These are phyloP conservation scores for Verticillium alfalfae DNA, from an alignment of 2,329 filamentous ascomycete genomes.

Conservation along the genomic window DNA sequence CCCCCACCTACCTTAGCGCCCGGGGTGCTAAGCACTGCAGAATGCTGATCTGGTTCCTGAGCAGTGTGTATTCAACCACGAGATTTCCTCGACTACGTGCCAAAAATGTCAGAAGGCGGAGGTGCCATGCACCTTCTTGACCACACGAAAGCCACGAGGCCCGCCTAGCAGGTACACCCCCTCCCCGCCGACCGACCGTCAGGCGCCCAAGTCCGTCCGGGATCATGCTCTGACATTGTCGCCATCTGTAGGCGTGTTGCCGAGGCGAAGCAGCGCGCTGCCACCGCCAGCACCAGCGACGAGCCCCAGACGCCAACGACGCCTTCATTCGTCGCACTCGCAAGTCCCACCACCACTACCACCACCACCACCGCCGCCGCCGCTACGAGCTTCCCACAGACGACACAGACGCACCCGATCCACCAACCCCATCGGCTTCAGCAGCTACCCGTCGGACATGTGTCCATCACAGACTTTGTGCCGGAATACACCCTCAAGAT, in stretches of 20 bases:
- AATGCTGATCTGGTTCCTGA: not conserved
- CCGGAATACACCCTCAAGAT: constrained; percentile 9
- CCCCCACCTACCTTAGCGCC: no score
- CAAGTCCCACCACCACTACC: not conserved
- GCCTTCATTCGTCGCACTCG: not conserved
- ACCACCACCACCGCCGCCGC: no score
- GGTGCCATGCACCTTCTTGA: constrained; percentile 15
- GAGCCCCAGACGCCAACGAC: not conserved
- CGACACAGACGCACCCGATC: not conserved
- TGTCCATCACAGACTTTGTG: constrained; percentile 11
- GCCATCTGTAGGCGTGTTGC: not conserved
- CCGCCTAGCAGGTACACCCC: constrained; percentile 12
- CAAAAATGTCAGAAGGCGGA: constrained; percentile 9
- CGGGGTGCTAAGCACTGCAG: not conserved
- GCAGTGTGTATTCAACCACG: constrained; percentile 1
- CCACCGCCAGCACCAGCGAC: not conserved
- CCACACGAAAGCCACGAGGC: constrained; percentile 13
- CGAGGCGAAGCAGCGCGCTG: not conserved
- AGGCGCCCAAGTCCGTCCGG: not conserved
- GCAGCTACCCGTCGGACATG: constrained; percentile 4
- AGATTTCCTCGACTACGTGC: constrained; percentile 4
- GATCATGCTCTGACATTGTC: not conserved
- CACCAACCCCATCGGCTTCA: not conserved
- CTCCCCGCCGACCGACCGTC: not conserved
- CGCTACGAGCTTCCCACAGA: no score